These are phyloP conservation scores for Russula compacta DNA, from an alignment of 768 basidiomycete genomes.

Conservation along the genomic window DNA sequence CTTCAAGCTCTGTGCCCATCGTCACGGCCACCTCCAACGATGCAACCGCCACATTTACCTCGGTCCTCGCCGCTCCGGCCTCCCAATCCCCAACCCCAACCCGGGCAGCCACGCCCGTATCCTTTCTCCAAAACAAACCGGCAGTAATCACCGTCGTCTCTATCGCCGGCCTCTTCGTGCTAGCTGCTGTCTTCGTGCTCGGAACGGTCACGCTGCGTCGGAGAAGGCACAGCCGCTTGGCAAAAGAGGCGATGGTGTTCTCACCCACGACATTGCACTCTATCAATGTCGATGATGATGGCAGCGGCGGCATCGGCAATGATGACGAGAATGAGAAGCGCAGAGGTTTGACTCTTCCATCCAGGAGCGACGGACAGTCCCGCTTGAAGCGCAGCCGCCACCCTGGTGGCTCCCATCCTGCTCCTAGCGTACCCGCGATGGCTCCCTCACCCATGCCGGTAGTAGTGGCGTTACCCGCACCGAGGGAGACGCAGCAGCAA, in stretches of 20 bases:
- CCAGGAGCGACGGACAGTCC: too few relatives aligned
- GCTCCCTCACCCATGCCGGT: neutral
- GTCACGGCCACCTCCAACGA: conserved; percentile 10
- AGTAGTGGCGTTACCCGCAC: neutral
- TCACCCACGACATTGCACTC: conserved; percentile 3
- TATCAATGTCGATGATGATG: neutral
- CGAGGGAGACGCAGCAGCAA: neutral
- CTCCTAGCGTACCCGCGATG: neutral
- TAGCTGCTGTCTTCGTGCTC: conserved; percentile 37
- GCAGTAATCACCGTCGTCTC: conserved; percentile 52
- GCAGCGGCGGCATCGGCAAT: neutral
- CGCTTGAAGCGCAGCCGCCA: neutral
- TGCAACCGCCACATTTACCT: conserved; percentile 20
- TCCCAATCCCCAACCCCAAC: neutral
- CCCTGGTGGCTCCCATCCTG: neutral
- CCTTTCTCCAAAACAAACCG: conserved; percentile 59
- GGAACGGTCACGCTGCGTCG: conserved; percentile 43
- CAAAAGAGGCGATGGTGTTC: conserved; percentile 23
- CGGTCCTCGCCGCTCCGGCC: conserved; percentile 21
- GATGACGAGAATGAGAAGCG: conserved; percentile 1
- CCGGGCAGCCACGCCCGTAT: conserved; percentile 12
- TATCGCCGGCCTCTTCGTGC: conserved; percentile 38
- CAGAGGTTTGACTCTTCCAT: too few relatives aligned
- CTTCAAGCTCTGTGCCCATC: neutral
- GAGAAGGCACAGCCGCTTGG: conserved; percentile 31